phyloP scores from a whole-genome alignment of 2,329 filamentous ascomycete genomes.

The Grosmannia penicillata region DNA sequence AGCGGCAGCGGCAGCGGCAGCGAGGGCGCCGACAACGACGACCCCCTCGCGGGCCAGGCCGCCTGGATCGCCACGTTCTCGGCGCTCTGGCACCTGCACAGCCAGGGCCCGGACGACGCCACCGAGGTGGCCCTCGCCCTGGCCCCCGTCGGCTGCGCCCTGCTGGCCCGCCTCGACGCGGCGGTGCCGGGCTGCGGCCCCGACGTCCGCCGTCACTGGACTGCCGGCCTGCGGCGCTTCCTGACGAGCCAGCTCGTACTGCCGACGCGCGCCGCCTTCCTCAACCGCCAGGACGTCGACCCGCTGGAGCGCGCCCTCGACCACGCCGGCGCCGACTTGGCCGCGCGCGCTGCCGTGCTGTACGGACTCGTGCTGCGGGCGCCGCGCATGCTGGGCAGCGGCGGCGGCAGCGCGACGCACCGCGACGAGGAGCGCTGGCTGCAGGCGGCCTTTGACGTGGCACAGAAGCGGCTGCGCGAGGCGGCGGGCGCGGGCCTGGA shows the following conservation, averaged over 20 bases:
- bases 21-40: constrained; percentile 6
- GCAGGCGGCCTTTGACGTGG: constrained; percentile 19
- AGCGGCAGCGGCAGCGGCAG: background rate
- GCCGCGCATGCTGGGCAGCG: constrained; percentile 15
- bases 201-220: constrained; percentile 25
- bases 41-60: constrained; percentile 22
- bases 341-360: constrained; percentile 26
- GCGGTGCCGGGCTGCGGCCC: constrained; percentile 11
- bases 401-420: constrained; percentile 25
- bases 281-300: constrained; percentile 21
- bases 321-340: background rate
- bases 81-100: constrained; percentile 37
- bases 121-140: constrained; percentile 32
- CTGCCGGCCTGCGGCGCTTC: constrained; percentile 29
- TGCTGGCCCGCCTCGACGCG: constrained; percentile 23
- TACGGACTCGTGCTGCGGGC: constrained; percentile 25
- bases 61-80: constrained; percentile 32
- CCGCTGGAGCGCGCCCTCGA: constrained; percentile 1
- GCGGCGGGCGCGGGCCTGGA: background rate
- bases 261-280: constrained; percentile 32
- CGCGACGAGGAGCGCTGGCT: constrained; percentile 24
- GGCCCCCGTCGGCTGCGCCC: constrained; percentile 22
- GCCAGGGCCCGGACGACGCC: constrained; percentile 32
- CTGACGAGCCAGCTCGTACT: constrained; percentile 35
- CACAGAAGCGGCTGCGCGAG: constrained; percentile 14